Base-by-base conservation (phyloP, 2,329 filamentous ascomycete species). In the Monilinia polystroma region DNA sequence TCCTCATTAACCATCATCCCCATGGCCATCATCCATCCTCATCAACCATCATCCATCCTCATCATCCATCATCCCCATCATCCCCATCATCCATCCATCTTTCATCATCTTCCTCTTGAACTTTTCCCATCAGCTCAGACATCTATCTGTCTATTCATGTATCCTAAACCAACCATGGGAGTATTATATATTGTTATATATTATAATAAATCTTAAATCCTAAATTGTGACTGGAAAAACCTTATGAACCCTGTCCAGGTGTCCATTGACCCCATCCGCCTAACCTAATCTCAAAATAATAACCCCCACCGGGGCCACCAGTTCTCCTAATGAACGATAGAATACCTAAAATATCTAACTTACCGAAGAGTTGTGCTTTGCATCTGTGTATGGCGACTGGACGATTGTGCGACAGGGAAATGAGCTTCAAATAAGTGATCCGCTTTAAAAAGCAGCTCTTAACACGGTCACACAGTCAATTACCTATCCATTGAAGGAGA, bases 391-490 rank as follows among this genome's bases (percentile, higher is more conserved):
- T 43, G 41, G 41, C 41, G 41, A 43, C 11, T 16, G 12, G 38
- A 7, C 32, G 7, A 35, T 1, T 35, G 32, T 3, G 4, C 32
- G 38, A 41, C n/a, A 23, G 58, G 58, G 58, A 62, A 51, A 62
- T 62, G 58, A 62, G 32, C 38, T 51, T 62, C 23, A 20, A 38
- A 26, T 51, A 26, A 59, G 10, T 38, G 58, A 62, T 62, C 58
- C 58, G 58, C 45, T 60, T 47, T 43, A 49, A 60, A 60, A 51
- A 38, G 45, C 45, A 60, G 58, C 45, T 60, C 58, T 51, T 60
- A 45, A 60, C 58, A 60, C 45, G 14, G 45, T 51, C 47, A 60
- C 63, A 57, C 49, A 58, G 56, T 68, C 51, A 58, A 62, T 66
- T 64, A 64, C 54, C 41, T 32, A 16, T 63, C 11, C 18, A 54